A percentile compares a stretch with the other conserved stretches of the same genome.
Conservation (phyloP, 768 basidiomycete genomes). For the Mycena venus region DNA sequence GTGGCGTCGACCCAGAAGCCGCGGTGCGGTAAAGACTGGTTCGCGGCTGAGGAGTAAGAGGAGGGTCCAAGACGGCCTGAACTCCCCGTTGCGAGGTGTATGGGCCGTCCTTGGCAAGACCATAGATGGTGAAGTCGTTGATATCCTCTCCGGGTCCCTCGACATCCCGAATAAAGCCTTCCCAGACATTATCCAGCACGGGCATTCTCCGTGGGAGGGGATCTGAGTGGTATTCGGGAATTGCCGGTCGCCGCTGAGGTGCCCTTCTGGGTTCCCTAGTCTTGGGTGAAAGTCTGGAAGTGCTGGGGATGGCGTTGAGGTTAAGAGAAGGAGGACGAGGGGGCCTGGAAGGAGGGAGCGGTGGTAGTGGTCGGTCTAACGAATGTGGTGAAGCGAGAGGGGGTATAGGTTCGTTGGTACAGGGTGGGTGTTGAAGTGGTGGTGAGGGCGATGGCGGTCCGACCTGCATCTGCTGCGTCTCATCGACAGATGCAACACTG, state of each 20-base stretch:
- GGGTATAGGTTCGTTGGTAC: conserved; percentile 9
- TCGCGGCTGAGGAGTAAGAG: not conserved
- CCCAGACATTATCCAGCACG: conserved; percentile 47
- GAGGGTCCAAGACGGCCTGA: conserved; percentile 2
- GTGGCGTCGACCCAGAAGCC: conserved; percentile 22
- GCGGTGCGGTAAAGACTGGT: conserved; percentile 3
- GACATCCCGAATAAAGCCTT: conserved; percentile 43
- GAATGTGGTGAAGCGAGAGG: conserved; percentile 14
- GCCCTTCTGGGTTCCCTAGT: not conserved
- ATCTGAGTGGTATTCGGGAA: conserved; percentile 13
- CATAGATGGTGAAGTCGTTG: not conserved
- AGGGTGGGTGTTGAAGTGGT: conserved; percentile 39
- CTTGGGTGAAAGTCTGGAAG: not conserved
- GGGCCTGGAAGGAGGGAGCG: conserved; percentile 40
- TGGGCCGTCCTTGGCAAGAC: not conserved
- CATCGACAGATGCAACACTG: conserved; percentile 17
- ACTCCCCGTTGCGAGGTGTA: not conserved
- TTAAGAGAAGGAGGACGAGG: conserved; percentile 47
- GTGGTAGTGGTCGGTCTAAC: conserved; percentile 25
- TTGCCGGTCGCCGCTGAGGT: conserved; percentile 7
- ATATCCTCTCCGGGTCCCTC: conserved; percentile 23
- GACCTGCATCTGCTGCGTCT: not conserved
- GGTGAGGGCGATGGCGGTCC: conserved; percentile 25
- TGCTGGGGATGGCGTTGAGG: conserved; percentile 14
- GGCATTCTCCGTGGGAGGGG: conserved; percentile 17